These are phyloP conservation scores for Panicum hallii DNA, from an alignment of 202 grass and related monocot genomes.

Conservation along the genomic window DNA sequence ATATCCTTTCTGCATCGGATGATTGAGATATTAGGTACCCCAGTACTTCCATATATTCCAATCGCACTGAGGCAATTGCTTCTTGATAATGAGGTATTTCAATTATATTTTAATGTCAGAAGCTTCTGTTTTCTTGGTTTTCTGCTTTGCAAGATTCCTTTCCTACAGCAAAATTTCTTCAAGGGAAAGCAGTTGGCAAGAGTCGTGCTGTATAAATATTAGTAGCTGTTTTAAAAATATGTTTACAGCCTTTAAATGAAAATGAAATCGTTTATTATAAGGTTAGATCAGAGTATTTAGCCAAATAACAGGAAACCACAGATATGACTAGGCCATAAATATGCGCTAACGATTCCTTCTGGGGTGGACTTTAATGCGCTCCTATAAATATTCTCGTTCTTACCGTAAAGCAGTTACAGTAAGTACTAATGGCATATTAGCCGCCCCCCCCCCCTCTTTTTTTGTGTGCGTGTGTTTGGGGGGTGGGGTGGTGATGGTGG, in stretches of 20 bases:
- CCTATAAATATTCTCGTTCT: neutral
- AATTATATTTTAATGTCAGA: slow-evolving; percentile 22
- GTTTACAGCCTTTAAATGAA: slow-evolving; percentile 23
- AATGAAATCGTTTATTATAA: neutral
- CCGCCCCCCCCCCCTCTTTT: too few species aligned
- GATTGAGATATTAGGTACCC: slow-evolving; percentile 89
- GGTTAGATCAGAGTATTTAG: neutral
- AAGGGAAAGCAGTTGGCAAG: neutral
- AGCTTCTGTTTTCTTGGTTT: slow-evolving; percentile 37
- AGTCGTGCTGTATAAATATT: neutral
- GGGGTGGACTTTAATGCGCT: neutral
- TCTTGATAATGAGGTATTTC: slow-evolving; percentile 81
- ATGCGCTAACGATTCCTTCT: neutral
- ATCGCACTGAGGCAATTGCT: slow-evolving; percentile 75
- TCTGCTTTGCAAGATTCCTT: slow-evolving; percentile 7
- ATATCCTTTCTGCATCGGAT: slow-evolving; percentile 95
- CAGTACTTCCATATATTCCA: slow-evolving; percentile 80
- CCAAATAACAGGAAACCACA: slow-evolving; percentile 23
- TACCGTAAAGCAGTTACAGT: too few species aligned
- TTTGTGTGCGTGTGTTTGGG: too few species aligned
- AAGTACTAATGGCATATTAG: too few species aligned
- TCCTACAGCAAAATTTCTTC: slow-evolving; percentile 12
- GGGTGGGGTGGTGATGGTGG: too few species aligned
- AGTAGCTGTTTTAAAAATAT: slow-evolving; percentile 1
- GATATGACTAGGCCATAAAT: slow-evolving; percentile 6